Conservation (phyloP, 192 early-diverging fungal genomes). For the Paraglomus occultum region DNA sequence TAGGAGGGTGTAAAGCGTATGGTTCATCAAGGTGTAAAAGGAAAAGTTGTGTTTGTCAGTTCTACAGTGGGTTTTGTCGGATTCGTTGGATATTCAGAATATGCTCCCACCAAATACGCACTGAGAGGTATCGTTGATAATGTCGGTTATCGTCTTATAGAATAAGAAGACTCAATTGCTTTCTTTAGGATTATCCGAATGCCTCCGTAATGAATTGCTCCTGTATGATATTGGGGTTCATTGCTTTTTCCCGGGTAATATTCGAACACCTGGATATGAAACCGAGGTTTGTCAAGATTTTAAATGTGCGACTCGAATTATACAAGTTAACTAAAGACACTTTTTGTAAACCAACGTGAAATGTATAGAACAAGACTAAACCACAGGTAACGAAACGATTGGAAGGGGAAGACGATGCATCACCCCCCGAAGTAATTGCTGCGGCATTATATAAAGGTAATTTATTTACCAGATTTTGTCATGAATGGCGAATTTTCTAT, state of each 20-base stretch:
- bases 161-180: not conserved
- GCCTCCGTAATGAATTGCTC: conserved; percentile 61
- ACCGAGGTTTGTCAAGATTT: conserved; percentile 44
- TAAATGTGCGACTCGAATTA: not conserved
- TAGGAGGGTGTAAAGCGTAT: conserved; percentile 62
- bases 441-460: conserved; percentile 47
- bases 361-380: conserved; percentile 66
- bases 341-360: not conserved
- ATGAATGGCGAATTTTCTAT: conserved; percentile 35
- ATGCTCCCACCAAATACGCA: conserved; percentile 72
- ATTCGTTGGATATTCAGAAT: conserved; percentile 65
- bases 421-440: conserved; percentile 62
- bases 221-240: conserved; percentile 64
- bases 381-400: conserved; percentile 66
- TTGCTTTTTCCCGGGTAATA: conserved; percentile 71
- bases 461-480: conserved; percentile 35
- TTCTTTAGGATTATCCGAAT: conserved; percentile 57
- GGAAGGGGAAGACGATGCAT: conserved; percentile 60
- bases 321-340: not conserved
- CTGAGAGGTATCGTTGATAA: conserved; percentile 45
- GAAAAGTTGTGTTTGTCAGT: conserved; percentile 67
- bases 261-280: conserved; percentile 68
- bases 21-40: conserved; percentile 53
- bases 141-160: not conserved
- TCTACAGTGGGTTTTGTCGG: conserved; percentile 67